Evolutionary conservation across 2,329 filamentous ascomycete genomes (phyloP), one percentile per base, ranked within the genome.

Genomic region (Magnaporthiopsis rhizophila): DNA sequence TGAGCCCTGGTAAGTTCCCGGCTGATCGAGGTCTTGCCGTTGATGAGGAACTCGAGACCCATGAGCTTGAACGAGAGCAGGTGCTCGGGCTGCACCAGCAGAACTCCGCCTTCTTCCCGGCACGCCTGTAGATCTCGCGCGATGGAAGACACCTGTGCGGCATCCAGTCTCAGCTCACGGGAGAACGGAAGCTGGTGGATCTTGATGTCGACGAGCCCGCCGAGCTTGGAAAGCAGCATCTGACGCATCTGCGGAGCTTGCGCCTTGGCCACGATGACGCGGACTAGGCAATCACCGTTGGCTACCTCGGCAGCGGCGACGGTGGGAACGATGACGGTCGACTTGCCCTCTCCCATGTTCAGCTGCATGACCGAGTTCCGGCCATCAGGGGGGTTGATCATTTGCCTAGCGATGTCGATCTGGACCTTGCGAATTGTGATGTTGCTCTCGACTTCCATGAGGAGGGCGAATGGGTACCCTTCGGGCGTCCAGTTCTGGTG

Each of bases 281-380:
- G 76, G 0, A 84, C 81, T 0, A 90, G 74, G 4, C 72, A 77
- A 0, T 72, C 69, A 0, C 77, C 75, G 60, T 89, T 76, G 0
- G 84, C 83, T 0, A 89, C 71, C 30, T 30, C 30, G 0, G 77
- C 73, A 0, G 82, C 74, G 0, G 83, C 83, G 0, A 88, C 81
- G 53, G 89, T 86, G 0, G 88, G 88, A 0, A 88, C 79, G 61
- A 92, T 90, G 1, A 90, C 83, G 0, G 87, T 88, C 0, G 86
- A 86, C 67, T 90, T 91, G 0, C 88, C 88, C 69, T 89, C 82
- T 0, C 88, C 88, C 87, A 91, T 91, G 67, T 89, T 89, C 2
- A 91, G 72, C 68, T 90, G 86, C 76, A 89, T 81, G 0, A 87
- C 81, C 0, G 79, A 72, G 67, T 87, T 89, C 0, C 70, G 34